Base-by-base conservation (phyloP, 345 rosid species). In the Salix viminalis region DNA sequence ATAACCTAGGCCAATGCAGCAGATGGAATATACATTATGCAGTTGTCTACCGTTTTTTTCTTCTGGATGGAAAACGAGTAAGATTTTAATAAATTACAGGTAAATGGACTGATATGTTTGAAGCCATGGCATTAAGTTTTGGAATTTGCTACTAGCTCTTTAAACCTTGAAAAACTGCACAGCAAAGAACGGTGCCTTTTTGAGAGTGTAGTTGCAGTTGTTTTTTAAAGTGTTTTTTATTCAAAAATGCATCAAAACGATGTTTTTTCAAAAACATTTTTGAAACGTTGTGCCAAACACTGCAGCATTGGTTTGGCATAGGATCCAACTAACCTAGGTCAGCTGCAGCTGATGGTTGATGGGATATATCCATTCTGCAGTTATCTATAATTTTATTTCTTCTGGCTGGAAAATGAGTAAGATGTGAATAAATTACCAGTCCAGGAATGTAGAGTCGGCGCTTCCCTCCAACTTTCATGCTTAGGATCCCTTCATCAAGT, bases 381-480 rank as follows among this genome's bases (percentile, higher is more conserved):
- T n/a, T 56, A 56, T 56, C 62, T n/a, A 8, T 24, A 56, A 0
- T 56, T 56, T 56, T 41, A 4, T 41, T 10, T 41, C 46, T 41
- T 41, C 18, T 46, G 52, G 52, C 4, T 46, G 18, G 5, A 46
- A 4, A 46, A 13, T 56, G 28, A n/a, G 62, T 1, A 9, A 8
- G 13, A 56, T 56, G 62, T 21, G 34, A 37, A 41, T 26, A 37
- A 78, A 60, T 87, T 88, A 93, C 99, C 61, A 84, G 80, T 74
- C 99, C 98, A 12, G 98, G 97, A 75, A 96, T 89, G 81, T 91
- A 96, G 72, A 96, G 89, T 52, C 96, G 89, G 30, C 97, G 98
- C 84, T 92, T 92, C 30, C 99, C 99, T 54, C 99, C 98, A 41
- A 84, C 73, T 88, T 91, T 92, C 99, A 92, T 95, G 72, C 83